A percentile compares a stretch with the other conserved stretches of the same genome.
Evolutionary conservation across 805 yeast species (phyloP).

Genomic region (Candida qinlingensis): DNA sequence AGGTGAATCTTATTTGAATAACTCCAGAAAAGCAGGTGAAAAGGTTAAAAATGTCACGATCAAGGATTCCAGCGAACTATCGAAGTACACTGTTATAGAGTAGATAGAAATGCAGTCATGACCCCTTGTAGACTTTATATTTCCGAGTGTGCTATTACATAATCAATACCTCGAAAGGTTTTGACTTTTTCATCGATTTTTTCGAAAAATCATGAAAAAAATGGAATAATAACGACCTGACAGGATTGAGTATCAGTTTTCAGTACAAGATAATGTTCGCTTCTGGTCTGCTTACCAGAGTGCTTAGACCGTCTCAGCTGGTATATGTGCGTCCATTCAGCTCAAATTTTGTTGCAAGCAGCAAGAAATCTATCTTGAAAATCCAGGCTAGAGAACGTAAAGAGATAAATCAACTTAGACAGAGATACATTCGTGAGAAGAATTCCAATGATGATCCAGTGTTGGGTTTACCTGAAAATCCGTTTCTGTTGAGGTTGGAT

Average conservation of each 20-base stretch:
- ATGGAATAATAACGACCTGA: neutral
- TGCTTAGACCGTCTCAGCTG: constrained; percentile 5
- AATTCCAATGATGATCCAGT: constrained; percentile 61
- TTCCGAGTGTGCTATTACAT: neutral
- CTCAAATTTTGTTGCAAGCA: constrained; percentile 2
- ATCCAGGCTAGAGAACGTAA: constrained; percentile 21
- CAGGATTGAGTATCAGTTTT: neutral
- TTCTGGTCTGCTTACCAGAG: constrained; percentile 11
- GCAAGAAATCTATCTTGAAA: constrained; percentile 22
- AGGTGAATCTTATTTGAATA: too few relatives aligned
- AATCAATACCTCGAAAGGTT: neutral
- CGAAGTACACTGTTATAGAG: too few relatives aligned
- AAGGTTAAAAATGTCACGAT: too few relatives aligned
- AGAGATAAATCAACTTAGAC: constrained; percentile 23
- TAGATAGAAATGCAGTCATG: too few relatives aligned
- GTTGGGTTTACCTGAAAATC: constrained; percentile 61
- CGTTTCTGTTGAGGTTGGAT: constrained; percentile 62
- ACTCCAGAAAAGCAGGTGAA: too few relatives aligned
- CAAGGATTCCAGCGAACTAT: too few relatives aligned
- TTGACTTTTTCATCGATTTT: constrained; percentile 5
- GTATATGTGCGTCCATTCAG: constrained; percentile 11
- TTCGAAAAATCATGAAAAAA: neutral
- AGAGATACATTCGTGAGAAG: constrained; percentile 22
- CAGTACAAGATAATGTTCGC: constrained; percentile 4
- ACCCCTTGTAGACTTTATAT: too few relatives aligned